A percentile compares a stretch with the other conserved stretches of the same genome.
Conservation (phyloP, 2,329 filamentous ascomycete genomes). For the Ophiocordyceps sinensis region DNA sequence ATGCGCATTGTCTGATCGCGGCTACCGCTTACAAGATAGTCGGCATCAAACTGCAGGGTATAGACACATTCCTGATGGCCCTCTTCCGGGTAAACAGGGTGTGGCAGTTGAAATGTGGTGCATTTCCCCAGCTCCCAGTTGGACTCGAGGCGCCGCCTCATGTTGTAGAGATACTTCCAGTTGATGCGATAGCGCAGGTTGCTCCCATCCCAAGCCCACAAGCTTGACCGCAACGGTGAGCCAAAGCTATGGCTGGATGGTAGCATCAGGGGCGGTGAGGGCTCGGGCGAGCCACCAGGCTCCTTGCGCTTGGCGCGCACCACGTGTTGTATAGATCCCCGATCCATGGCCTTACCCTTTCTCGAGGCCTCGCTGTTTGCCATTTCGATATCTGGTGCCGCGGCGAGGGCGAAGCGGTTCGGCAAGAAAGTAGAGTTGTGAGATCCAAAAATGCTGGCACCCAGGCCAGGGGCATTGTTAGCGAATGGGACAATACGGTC, state of each 20-base stretch:
- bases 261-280: constrained; percentile 15
- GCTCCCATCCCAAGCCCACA: constrained; percentile 35
- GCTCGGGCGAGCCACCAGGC: constrained; percentile 17
- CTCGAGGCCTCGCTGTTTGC: constrained; percentile 8
- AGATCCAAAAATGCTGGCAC: constrained; percentile 20
- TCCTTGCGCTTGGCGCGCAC: constrained; percentile 21
- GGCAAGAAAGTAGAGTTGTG: constrained; percentile 17
- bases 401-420: constrained; percentile 10
- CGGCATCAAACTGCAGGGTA: constrained; percentile 74
- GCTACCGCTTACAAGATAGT: constrained; percentile 85
- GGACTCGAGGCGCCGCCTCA: constrained; percentile 68
- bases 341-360: constrained; percentile 16
- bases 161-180: constrained; percentile 87
- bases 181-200: constrained; percentile 52
- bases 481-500: constrained; percentile 12
- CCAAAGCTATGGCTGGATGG: constrained; percentile 12
- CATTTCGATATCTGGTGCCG: constrained; percentile 15
- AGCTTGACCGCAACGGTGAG: constrained; percentile 25
- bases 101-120: constrained; percentile 79
- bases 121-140: constrained; percentile 83
- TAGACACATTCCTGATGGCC: constrained; percentile 84
- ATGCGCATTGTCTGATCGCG: constrained; percentile 77
- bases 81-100: constrained; percentile 65
- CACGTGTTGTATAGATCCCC: constrained; percentile 13
- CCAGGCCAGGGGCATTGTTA: constrained; percentile 7